These are phyloP conservation scores for Luffa acutangula DNA, from an alignment of 306 rosid genomes.

Conservation along the genomic window DNA sequence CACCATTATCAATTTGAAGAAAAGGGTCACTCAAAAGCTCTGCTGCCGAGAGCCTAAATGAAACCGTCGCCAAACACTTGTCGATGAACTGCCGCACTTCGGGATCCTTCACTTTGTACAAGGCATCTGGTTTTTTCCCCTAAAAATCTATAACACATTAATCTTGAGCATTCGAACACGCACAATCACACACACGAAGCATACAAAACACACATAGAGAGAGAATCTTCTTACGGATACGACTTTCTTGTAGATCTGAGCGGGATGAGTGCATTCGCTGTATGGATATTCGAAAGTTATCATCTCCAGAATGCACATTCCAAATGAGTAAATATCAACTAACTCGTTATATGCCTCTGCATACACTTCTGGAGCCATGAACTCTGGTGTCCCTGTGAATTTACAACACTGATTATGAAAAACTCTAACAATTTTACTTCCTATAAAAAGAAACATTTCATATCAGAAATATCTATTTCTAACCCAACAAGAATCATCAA, in stretches of 20 bases:
- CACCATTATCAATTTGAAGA: slow-evolving; percentile 59
- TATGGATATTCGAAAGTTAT: slow-evolving; percentile 92
- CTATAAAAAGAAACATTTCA: background rate
- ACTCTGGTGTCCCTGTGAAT: slow-evolving; percentile 79
- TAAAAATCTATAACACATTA: slow-evolving; percentile 21
- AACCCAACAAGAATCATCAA: background rate
- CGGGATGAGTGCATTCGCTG: slow-evolving; percentile 91
- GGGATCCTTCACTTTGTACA: slow-evolving; percentile 76
- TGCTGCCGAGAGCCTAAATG: slow-evolving; percentile 66
- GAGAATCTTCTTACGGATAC: slow-evolving; percentile 60
- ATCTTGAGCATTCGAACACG: background rate
- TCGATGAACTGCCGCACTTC: slow-evolving; percentile 74
- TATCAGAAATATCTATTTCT: background rate
- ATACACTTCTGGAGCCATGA: slow-evolving; percentile 98
- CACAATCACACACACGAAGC: background rate
- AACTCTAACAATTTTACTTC: background rate
- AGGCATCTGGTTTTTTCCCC: slow-evolving; percentile 92
- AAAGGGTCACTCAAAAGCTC: slow-evolving; percentile 82
- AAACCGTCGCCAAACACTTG: slow-evolving; percentile 77
- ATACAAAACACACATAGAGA: background rate
- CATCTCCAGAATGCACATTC: slow-evolving; percentile 95
- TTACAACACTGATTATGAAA: background rate
- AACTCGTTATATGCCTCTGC: slow-evolving; percentile 85
- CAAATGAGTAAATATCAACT: slow-evolving; percentile 91
- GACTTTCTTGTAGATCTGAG: slow-evolving; percentile 96